Percentiles rank a stretch among this genome's conserved stretches.
Evolutionary conservation across 306 rosid species (phyloP).

Genomic region (Alnus glutinosa): DNA sequence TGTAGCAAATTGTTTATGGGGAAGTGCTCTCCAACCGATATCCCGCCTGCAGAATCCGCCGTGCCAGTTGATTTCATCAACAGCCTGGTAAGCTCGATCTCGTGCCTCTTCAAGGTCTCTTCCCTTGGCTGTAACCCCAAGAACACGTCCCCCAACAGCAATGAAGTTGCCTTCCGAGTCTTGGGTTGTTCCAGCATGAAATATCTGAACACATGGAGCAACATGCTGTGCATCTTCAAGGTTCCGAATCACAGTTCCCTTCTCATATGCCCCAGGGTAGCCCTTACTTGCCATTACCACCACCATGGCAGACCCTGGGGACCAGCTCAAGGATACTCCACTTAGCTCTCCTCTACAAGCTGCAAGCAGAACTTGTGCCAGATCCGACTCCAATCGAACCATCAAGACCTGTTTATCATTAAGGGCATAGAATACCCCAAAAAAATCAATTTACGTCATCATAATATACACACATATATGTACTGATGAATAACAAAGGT

Average conservation of each 20-base stretch:
- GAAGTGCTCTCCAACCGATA: conserved; percentile 98
- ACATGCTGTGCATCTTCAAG: conserved; percentile 77
- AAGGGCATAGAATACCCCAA: neutral
- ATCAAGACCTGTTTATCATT: conserved; percentile 71
- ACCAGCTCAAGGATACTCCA: conserved; percentile 80
- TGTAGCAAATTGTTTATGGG: conserved; percentile 43
- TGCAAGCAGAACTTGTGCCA: conserved; percentile 84
- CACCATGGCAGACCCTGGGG: conserved; percentile 89
- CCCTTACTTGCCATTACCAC: conserved; percentile 99
- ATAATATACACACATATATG: neutral
- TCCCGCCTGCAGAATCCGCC: conserved; percentile 88
- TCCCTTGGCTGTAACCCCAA: conserved; percentile 89
- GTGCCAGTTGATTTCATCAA: conserved; percentile 71
- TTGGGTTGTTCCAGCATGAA: conserved; percentile 90
- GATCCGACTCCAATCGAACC: conserved; percentile 89
- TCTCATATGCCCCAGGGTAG: conserved; percentile 82
- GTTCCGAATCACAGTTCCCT: conserved; percentile 77
- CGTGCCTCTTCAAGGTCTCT: conserved; percentile 77
- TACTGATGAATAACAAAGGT: neutral
- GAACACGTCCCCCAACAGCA: conserved; percentile 92
- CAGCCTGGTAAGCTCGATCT: conserved; percentile 70
- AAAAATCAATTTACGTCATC: neutral
- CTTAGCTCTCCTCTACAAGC: conserved; percentile 88
- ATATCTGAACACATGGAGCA: conserved; percentile 72
- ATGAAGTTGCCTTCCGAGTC: conserved; percentile 68